Conservation (phyloP, 495 filamentous ascomycete genomes). For the Xylaria palmicola region DNA sequence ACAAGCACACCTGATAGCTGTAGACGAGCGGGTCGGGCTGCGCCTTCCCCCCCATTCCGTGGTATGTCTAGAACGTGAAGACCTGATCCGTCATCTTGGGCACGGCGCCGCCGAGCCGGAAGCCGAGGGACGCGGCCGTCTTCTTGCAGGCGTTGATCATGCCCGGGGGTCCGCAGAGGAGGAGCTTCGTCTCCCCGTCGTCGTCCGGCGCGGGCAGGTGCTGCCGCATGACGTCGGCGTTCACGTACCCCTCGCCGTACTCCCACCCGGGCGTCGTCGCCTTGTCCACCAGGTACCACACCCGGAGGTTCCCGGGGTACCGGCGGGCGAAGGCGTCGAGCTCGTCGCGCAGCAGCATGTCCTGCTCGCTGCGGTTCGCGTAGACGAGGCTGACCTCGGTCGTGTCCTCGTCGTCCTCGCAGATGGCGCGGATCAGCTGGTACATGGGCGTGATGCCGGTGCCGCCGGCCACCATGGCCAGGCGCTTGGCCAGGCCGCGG, state of each 20-base stretch:
- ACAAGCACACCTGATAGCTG: too few species aligned
- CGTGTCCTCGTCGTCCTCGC: conserved; percentile 47
- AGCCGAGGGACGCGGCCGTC: conserved; percentile 71
- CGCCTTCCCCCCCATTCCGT: neutral
- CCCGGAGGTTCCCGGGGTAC: conserved; percentile 43
- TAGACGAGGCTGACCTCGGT: conserved; percentile 51
- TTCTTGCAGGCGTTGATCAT: conserved; percentile 88
- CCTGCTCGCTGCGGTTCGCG: conserved; percentile 66
- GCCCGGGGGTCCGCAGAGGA: conserved; percentile 78
- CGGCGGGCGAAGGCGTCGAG: conserved; percentile 45
- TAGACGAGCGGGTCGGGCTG: too few species aligned
- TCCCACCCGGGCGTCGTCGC: conserved; percentile 34
- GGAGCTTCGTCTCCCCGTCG: conserved; percentile 72
- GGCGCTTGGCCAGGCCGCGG: conserved; percentile 33
- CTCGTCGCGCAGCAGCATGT: conserved; percentile 61
- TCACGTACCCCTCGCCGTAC: conserved; percentile 34
- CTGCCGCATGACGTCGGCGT: conserved; percentile 29
- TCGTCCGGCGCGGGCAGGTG: conserved; percentile 23
- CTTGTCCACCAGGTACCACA: conserved; percentile 47
- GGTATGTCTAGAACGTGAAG: conserved; percentile 67
- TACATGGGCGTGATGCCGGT: conserved; percentile 61
- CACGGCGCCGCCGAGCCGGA: conserved; percentile 68
- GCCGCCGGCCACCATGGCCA: conserved; percentile 54
- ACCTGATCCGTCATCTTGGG: conserved; percentile 82
- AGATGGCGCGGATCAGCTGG: conserved; percentile 53